Evolutionary conservation across 495 filamentous ascomycete species (phyloP).

Genomic region (Lichenothelia convexa): DNA sequence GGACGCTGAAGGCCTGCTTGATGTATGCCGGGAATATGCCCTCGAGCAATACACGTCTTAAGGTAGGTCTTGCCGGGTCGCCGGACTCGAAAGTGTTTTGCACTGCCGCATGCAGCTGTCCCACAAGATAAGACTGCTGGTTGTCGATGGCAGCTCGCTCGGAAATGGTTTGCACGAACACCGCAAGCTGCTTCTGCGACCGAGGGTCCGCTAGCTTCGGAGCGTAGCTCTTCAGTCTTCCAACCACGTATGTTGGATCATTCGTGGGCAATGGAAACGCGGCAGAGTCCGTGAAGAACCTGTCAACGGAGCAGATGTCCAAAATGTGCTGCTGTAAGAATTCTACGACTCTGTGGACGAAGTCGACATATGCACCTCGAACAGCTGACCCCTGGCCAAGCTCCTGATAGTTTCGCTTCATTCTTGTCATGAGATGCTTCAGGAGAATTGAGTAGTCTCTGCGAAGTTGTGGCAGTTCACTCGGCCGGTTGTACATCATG

Average conservation of each 20-base stretch:
- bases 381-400: constrained; percentile 25
- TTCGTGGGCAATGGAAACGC: constrained; percentile 45
- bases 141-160: constrained; percentile 43
- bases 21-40: constrained; percentile 50
- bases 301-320: constrained; percentile 42
- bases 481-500: constrained; percentile 16
- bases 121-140: constrained; percentile 39
- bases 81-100: constrained; percentile 30
- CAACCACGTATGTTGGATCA: constrained; percentile 53
- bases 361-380: constrained; percentile 43
- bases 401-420: constrained; percentile 53
- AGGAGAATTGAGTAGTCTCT: constrained; percentile 38
- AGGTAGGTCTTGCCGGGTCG: constrained; percentile 24
- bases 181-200: constrained; percentile 36
- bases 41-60: constrained; percentile 39
- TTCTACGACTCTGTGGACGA: constrained; percentile 45
- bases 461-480: constrained; percentile 22
- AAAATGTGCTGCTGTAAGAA: constrained; percentile 47
- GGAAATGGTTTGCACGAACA: constrained; percentile 44
- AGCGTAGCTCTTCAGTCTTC: constrained; percentile 44
- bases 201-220: constrained; percentile 34
- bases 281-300: constrained; percentile 48
- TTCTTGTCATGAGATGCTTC: constrained; percentile 39
- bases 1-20: constrained; percentile 27
- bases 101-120: constrained; percentile 40